Evolutionary conservation across 2,329 filamentous ascomycete species (phyloP).

Genomic region (Fusarium abutilonis): DNA sequence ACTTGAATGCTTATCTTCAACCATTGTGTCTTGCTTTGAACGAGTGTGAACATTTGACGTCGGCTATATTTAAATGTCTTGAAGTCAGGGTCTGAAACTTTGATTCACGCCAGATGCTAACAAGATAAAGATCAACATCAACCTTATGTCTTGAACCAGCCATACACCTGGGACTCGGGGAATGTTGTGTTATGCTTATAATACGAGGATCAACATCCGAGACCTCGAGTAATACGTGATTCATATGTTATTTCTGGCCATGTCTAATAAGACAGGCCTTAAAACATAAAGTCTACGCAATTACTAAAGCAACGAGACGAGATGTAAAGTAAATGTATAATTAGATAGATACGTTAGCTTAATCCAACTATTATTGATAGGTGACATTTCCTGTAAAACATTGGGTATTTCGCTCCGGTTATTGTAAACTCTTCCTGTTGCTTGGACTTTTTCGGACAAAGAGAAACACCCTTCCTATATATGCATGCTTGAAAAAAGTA

Average conservation of each 20-base stretch:
- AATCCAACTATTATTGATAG: neutral
- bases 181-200: constrained; percentile 6
- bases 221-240: neutral
- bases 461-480: neutral
- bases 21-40: neutral
- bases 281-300: neutral
- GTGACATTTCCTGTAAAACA: neutral
- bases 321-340: neutral
- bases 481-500: neutral
- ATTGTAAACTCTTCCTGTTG: neutral
- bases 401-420: constrained; percentile 20
- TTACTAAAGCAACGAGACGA: neutral
- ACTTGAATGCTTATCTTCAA: constrained; percentile 23
- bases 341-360: constrained; percentile 3
- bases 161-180: neutral
- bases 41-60: neutral
- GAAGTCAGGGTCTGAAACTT: neutral
- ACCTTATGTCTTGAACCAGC: constrained; percentile 6
- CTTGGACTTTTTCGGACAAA: neutral
- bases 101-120: neutral
- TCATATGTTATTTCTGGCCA: neutral
- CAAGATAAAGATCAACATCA: neutral
- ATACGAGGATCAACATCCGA: constrained; percentile 2
- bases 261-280: neutral
- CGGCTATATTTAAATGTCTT: neutral